Base-by-base conservation (phyloP, 1,139 yeast species). In the Geotrichum fermentans region DNA sequence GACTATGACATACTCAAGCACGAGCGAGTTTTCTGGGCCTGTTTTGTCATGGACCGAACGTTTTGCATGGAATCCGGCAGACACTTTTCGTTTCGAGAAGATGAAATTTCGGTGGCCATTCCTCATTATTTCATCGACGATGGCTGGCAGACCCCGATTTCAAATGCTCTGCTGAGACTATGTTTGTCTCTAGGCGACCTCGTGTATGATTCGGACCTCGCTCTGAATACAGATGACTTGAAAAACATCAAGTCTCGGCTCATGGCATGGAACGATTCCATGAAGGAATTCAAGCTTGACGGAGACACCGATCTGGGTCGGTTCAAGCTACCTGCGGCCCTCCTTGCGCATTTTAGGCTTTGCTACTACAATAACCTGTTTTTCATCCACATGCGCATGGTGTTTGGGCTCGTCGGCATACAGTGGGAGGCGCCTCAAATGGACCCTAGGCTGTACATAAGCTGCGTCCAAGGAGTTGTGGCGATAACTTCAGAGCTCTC, bases 51-150 rank as follows among this genome's bases (percentile, higher is more conserved):
- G 68, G 88, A 82, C 56, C 67, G 82, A 49, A 55, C 78, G 17
- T 62, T 78, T 51, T 78, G 79, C 3, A 63, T 80, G 35, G 85
- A 79, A 56, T 70, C 73, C 34, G 86, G 87, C 2, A 64, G 80
- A 46, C 65, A 68, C 43, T 70, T 72, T 54, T 73, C 73, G 2
- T 59, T 80, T 18, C 57, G 67, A 13, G 73, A 72, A 30, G 79
- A 76, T 43, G 63, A 64, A 11, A 61, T 66, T 8, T 55, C 64
- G 4, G 59, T 67, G 52, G 60, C 58, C 4, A 66, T 66, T 37
- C 81, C 83, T 0, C 55, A 61, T 11, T 52, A 59, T 51, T 50
- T 52, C 52, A 73, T 72, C 52, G 68, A 68, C 48, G 83, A 79
- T 57, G 77, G 72, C 45, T 80, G 85, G 84, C 55, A 76, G 34